Evolutionary conservation across 345 rosid genomes (phyloP), one percentile per base, ranked within the genome.

Genomic region (Dovyalis caffra): DNA sequence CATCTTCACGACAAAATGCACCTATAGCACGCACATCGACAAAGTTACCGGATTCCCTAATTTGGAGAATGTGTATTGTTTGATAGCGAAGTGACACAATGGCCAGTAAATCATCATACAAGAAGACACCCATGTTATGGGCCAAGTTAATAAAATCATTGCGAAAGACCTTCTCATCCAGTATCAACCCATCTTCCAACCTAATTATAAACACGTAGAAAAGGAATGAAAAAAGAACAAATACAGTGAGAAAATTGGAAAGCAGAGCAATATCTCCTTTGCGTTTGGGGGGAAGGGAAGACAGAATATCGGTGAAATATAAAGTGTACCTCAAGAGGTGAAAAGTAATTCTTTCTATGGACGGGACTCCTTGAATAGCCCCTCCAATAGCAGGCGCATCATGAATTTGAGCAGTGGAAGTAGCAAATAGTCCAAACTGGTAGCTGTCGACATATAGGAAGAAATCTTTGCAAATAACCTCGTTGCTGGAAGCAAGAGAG

Each of bases 1-100:
- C 99, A 76, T 92, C 98, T 77, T 95, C 98, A 23, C 76, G 93
- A 77, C 98, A 95, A 77, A 87, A 91, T 57, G 88, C 82, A 18
- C 98, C 99, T 57, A 95, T 88, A 31, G 90, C 93, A 75, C 97
- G 93, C 38, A 91, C 89, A 79, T 95, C 90, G 68, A 95, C 99
- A 78, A 95, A 87, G 74, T 86, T 80, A 65, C 98, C 98, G 2
- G 91, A 91, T 76, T 95, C 98, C 79, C 95, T 91, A 77, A 95
- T 88, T 86, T 93, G 98, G 72, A 95, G 88, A 75, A 95, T 82
- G 84, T 91, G 94, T 79, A 93, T 88, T 21, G 79, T 95, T 86
- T 95, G 99, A 81, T 87, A 91, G 14, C 97, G 90, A 78, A 95
- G 86, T 0, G 98, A 95, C 8, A 95, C 86, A 63, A 95, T 84